Evolutionary conservation across 495 filamentous ascomycete genomes (phyloP), one percentile per base, ranked within the genome.

Genomic region (Cetradonia linearis): DNA sequence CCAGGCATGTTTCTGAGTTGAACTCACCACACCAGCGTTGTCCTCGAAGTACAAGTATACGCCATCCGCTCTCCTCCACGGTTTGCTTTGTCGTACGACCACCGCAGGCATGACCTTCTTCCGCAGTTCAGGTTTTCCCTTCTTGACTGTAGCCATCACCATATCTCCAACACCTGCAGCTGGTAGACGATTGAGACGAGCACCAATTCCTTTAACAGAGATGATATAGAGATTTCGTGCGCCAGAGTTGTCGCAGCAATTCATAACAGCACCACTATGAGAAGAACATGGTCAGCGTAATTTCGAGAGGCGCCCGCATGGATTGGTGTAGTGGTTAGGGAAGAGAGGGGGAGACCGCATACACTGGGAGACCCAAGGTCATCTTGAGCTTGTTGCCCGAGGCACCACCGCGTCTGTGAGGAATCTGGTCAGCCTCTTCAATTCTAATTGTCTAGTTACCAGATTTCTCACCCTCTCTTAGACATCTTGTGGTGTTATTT

Each of bases 61-160:
- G 76, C 94, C 93, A 72, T 99, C 93, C 62, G 88, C 82, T 73
- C 93, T 84, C 81, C 92, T 88, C 93, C 93, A 99, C 67, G 93
- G 93, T 85, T 99, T 99, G 78, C 86, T 87, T 83, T 98, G 92
- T 73, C 93, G 83, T 72, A 96, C 91, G 70, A 98, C 88, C 69
- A 98, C 92, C 67, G 91, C 92, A 64, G 92, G 93, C 91, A 96
- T 95, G 77, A 98, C 92, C 86, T 98, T 98, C 87, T 98, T 98
- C 73, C 92, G 82, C 70, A 98, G 80, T 79, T 98, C 92, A 54
- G 93, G 92, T 88, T 98, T 98, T 74, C 92, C 91, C 88, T 99
- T 99, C 88, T 99, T 97, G 78, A 99, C 94, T 64, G 94, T 97
- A 62, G 92, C 91, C 94, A 98, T 98, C 69, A 98, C 94, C 93